Conservation (phyloP, 257 asterid genomes). For the Solanum pinnatisectum region DNA sequence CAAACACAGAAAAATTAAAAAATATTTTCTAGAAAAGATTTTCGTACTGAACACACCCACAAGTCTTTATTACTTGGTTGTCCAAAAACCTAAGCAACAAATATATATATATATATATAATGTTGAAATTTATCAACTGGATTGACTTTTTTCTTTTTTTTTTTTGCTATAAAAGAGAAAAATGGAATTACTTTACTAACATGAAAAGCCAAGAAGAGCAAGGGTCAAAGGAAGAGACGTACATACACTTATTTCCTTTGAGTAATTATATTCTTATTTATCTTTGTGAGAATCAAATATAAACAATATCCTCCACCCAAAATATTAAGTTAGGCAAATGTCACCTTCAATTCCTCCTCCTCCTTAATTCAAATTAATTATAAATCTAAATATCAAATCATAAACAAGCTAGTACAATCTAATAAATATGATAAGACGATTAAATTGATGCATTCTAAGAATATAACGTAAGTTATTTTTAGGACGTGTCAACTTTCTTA, state of each 20-base stretch:
- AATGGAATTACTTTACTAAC: not conserved
- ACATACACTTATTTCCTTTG: constrained; percentile 6
- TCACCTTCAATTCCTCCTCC: constrained; percentile 17
- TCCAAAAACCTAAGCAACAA: not conserved
- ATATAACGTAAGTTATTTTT: too few relatives aligned
- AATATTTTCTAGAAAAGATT: too few relatives aligned
- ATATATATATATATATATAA: not conserved
- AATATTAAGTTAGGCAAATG: constrained; percentile 18
- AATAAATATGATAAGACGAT: not conserved
- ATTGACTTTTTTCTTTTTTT: not conserved
- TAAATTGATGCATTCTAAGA: not conserved
- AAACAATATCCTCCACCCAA: not conserved
- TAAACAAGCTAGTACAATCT: not conserved
- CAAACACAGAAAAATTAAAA: not conserved
- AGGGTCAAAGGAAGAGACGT: constrained; percentile 42
- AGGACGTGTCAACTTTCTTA: not conserved
- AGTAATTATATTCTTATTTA: not conserved
- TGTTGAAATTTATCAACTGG: not conserved
- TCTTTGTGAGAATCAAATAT: not conserved
- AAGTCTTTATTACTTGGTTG: not conserved
- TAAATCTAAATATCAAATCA: not conserved
- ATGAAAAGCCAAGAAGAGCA: constrained; percentile 16
- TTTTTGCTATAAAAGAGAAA: not conserved
- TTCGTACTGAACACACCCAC: not conserved
- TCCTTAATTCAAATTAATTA: not conserved